phyloP scores from a whole-genome alignment of 148 eudicot genomes.

The Polygonum aviculare region DNA sequence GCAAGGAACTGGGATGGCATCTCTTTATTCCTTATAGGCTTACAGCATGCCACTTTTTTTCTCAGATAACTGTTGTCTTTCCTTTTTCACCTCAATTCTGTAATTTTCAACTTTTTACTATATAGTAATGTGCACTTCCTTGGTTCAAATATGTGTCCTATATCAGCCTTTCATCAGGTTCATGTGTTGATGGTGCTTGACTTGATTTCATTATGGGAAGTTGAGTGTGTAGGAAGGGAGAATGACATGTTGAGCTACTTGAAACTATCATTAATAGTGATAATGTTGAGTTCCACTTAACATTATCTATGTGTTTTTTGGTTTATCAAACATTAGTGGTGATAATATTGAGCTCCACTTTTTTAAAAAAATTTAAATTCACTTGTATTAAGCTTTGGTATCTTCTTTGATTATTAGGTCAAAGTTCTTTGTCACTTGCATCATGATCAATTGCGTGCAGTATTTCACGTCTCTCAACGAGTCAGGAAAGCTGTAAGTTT shows the following conservation, averaged over 20 bases:
- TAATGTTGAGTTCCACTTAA: neutral
- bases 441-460: constrained; percentile 87
- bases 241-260: neutral
- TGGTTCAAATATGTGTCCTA: neutral
- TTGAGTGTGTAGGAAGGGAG: neutral
- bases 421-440: constrained; percentile 87
- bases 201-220: neutral
- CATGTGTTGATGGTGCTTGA: neutral
- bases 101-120: neutral
- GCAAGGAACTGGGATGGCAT: neutral
- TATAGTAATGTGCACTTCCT: neutral
- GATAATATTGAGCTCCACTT: no score
- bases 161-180: neutral
- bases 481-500: constrained; percentile 77
- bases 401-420: constrained; percentile 46
- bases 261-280: neutral
- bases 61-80: neutral
- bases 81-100: neutral
- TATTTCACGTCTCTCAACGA: constrained; percentile 83
- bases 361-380: neutral
- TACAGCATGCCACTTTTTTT: neutral
- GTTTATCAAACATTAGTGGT: neutral
- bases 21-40: neutral
- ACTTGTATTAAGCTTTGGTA: neutral
- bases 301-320: neutral